Base-by-base conservation (phyloP, 208 protist genomes). In the Porcisia deanei region DNA sequence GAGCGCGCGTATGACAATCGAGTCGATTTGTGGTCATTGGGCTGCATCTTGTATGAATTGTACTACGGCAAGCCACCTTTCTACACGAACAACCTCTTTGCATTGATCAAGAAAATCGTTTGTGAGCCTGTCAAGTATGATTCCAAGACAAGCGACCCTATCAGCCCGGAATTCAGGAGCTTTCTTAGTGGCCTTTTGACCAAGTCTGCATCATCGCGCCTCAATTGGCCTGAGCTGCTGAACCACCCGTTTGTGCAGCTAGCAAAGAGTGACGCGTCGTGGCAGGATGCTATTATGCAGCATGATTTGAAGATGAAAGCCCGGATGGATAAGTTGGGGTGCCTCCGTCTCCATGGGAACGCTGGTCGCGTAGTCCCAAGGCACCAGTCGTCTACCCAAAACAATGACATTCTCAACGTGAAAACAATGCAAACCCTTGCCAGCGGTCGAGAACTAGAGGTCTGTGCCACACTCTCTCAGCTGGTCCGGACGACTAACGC, bases 11-110 rank as follows among this genome's bases (percentile, higher is more conserved):
- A 99, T 80, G 97, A 99, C 80, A 90, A 98, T 64, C 92, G 80
- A 10, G 95, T 94, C 0, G 99, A 99, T 82, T 85, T 99, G 43
- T 99, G 99, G 99, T 99, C 98, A 12, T 85, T 99, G 10, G 99
- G 99, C 16, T 96, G 99, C 45, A 99, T 99, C 76, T 78, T 99
- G 60, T 99, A 99, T 81, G 98, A 99, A 79, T 77, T 99, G 6
- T 98, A 95, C 76, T 96, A 96, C 47, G 99, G 99, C 18, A 88
- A 94, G 71, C 98, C 98, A 37, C 99, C 98, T 1, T 99, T 99
- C 80, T 98, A 97, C 79, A 99, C 98, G 22, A 98, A 97, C 68
- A 99, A 97, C 82, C 89, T 99, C 9, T 98, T 98, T 77, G 94
- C 95, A 20, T 82, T 99, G 16, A 98, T 99, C 73, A 95, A 98